A percentile compares a stretch with the other conserved stretches of the same genome.
These are phyloP conservation scores for Trypethelium eluteriae DNA, from an alignment of 495 filamentous ascomycete species.

Conservation along the genomic window DNA sequence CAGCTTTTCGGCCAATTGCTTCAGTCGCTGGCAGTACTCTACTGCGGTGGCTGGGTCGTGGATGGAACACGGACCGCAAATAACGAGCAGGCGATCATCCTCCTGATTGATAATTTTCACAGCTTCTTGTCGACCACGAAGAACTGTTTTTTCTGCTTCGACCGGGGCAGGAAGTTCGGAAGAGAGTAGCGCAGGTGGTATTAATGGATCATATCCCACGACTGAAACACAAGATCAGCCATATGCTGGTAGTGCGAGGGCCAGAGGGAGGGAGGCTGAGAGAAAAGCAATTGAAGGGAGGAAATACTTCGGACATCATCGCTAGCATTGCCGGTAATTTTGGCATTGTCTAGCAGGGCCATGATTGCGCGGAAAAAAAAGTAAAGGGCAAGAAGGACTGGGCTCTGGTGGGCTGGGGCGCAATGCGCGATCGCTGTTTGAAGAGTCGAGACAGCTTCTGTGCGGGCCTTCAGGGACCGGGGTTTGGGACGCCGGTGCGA, in stretches of 20 bases:
- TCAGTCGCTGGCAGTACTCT: conserved; percentile 76
- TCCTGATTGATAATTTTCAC: conserved; percentile 72
- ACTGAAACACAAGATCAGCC: conserved; percentile 47
- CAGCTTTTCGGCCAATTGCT: conserved; percentile 64
- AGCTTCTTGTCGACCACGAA: conserved; percentile 75
- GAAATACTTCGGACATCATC: conserved; percentile 38
- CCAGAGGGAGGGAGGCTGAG: neutral
- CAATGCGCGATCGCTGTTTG: conserved; percentile 4
- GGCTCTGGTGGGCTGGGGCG: conserved; percentile 4
- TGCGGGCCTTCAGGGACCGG: neutral
- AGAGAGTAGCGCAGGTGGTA: conserved; percentile 80
- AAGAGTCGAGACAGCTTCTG: conserved; percentile 12
- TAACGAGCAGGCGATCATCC: conserved; percentile 81
- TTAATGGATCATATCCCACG: conserved; percentile 88
- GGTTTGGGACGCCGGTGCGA: conserved; percentile 3
- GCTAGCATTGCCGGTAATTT: conserved; percentile 21
- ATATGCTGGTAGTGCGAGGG: neutral
- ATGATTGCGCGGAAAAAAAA: conserved; percentile 12
- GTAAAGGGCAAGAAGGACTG: neutral
- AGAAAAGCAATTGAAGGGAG: neutral
- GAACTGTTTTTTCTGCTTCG: conserved; percentile 52
- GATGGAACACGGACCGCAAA: conserved; percentile 93
- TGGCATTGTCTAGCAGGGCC: conserved; percentile 16
- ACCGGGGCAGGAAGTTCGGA: conserved; percentile 68
- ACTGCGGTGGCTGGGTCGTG: conserved; percentile 84